phyloP scores from a whole-genome alignment of 805 yeast species.

The Wickerhamomyces strasburgensis region DNA sequence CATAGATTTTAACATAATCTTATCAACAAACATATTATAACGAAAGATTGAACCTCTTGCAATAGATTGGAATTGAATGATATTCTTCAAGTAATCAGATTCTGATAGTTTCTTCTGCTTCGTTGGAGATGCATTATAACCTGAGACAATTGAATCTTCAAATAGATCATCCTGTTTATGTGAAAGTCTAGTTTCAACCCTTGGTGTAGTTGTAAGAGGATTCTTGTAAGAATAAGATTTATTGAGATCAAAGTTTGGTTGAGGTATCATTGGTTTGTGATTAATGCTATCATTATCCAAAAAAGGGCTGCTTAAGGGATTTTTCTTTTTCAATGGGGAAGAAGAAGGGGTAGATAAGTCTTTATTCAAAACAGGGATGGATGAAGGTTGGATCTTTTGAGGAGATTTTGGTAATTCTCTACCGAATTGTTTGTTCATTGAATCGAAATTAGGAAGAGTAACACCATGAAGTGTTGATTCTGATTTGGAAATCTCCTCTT shows the following conservation, averaged over 20 bases:
- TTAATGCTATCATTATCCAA: slow-evolving; percentile 9
- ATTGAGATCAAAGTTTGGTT: neutral
- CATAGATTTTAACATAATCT: slow-evolving; percentile 55
- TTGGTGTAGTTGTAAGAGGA: too few species aligned
- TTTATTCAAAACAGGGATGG: slow-evolving; percentile 4
- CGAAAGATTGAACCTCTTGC: slow-evolving; percentile 67
- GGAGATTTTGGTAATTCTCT: slow-evolving; percentile 19
- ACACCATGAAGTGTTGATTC: slow-evolving; percentile 61
- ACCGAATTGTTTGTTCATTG: slow-evolving; percentile 40
- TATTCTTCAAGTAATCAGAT: slow-evolving; percentile 23
- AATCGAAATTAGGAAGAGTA: slow-evolving; percentile 72
- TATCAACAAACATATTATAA: slow-evolving; percentile 56
- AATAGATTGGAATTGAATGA: slow-evolving; percentile 59
- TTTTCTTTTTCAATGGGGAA: slow-evolving; percentile 4
- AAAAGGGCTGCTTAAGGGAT: slow-evolving; percentile 16
- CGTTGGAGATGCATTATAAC: slow-evolving; percentile 21
- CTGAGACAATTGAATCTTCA: slow-evolving; percentile 6
- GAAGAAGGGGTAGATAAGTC: slow-evolving; percentile 4
- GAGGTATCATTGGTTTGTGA: slow-evolving; percentile 6
- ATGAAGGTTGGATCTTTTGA: slow-evolving; percentile 17
- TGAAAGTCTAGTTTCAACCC: too few species aligned
- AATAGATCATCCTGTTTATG: too few species aligned
- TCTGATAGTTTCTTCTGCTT: slow-evolving; percentile 17
- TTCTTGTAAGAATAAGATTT: neutral
- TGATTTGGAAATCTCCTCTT: slow-evolving; percentile 63